Base-by-base conservation (phyloP, 805 yeast genomes). In the Sungouiella blattae region DNA sequence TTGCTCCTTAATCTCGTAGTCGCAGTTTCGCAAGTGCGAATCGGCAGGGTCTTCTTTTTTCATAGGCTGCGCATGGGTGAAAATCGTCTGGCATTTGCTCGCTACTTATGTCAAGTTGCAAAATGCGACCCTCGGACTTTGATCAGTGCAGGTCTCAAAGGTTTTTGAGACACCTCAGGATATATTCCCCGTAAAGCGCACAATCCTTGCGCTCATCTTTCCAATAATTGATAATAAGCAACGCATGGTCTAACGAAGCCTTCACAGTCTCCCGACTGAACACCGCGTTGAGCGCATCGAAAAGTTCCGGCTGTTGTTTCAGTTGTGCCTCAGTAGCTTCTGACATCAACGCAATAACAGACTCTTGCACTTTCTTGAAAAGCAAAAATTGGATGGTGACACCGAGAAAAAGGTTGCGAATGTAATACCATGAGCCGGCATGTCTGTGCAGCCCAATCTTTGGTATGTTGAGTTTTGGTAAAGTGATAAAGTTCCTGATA, bases 1-100 rank as follows among this genome's bases (percentile, higher is more conserved):
- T 41, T 66, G 72, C 42, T 67, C 73, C 37, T 63, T 67, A 41
- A 67, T 67, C 37, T 66, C 71, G 43, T 60, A 64, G 43, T 62
- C 70, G 36, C 55, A 50, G 42, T 60, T 60, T n/a, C 32, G 42
- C 50, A 46, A 43, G 13, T 18, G 22, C 29, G 22, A 16, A 24
- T 12, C 23, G 12, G n/a, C 9, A 4, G 18, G 11, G n/a, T n/a
- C n/a, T n/a, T 18, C 14, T 17, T 16, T 15, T 11, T 16, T 27
- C 18, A 27, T 27, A 9, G 13, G 17, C 11, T 26, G 29, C 16
- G 15, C 5, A n/a, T n/a, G 26, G 21, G 18, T 30, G 26, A 24
- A 21, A 26, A 22, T 26, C 24, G 34, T 7, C 13, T 9, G 32
- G 29, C n/a, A n/a, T n/a, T n/a, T n/a, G n/a, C n/a, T n/a, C n/a